phyloP scores from a whole-genome alignment of 139 green algal species.

The Ulvella scutata region DNA sequence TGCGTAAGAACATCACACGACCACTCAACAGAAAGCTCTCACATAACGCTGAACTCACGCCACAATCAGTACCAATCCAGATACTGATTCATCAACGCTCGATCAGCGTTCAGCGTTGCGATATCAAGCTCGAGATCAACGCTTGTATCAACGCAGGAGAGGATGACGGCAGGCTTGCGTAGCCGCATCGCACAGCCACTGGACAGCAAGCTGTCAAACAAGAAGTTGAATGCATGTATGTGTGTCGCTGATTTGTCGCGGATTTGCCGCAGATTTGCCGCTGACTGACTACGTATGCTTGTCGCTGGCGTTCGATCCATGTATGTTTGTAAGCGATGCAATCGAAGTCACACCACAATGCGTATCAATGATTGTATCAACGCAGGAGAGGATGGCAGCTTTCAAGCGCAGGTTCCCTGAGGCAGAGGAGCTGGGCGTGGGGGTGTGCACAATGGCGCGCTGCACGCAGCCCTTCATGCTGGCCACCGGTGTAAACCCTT shows the following conservation, averaged over 20 bases:
- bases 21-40: no score
- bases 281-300: no score
- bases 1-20: no score
- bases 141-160: not conserved
- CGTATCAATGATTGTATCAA: not conserved
- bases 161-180: no score
- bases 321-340: not conserved
- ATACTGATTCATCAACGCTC: no score
- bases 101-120: no score
- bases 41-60: not conserved
- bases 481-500: constrained; percentile 19
- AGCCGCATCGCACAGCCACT: no score
- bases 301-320: no score
- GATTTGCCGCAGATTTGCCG: not conserved
- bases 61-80: not conserved
- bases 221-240: no score
- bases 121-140: no score
- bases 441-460: not conserved
- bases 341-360: not conserved
- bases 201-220: no score
- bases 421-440: constrained; percentile 21
- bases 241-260: not conserved
- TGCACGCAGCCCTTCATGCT: constrained; percentile 10
- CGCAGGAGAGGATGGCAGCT: not conserved
- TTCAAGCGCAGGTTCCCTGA: constrained; percentile 23